Evolutionary conservation across 257 asterid genomes (phyloP), one percentile per base, ranked within the genome.

Genomic region (Nicotiana tabacum): DNA sequence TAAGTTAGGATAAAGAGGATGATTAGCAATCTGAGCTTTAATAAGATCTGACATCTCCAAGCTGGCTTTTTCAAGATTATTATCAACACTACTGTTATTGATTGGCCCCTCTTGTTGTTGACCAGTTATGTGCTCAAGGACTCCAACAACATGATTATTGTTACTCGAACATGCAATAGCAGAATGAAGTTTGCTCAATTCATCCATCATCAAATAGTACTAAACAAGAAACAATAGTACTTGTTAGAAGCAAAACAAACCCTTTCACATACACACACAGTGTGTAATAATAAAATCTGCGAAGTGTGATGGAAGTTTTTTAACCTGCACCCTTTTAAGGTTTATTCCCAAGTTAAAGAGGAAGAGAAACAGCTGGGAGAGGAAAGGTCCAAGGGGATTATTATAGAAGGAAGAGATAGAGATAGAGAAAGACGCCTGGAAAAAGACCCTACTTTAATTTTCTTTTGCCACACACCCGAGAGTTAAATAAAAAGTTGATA

Each of bases 1-100:
- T 85, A 95, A 88, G 85, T 83, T 86, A 61, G 98, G 94, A 85
- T 92, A 95, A 66, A 92, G 93, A 86, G 96, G 98, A 89, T 95
- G 98, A 88, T 77, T 90, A 70, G 96, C 94, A 77, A 95, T 93
- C 91, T 91, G 97, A 27, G 92, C 87, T 86, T 95, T 95, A 69
- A 91, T 87, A 78, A 86, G 4, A 80, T 93, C 93, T 37, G 91
- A 85, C 88, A 89, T 83, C 55, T 72, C 88, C 39, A 74, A 67
- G 37, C 61, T 68, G 64, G 79, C 18, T 4, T 57, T 81, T 39
- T 72, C 62, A 43, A 80, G 60, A 48, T 27, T 65, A 77, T 66
- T 82, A 77, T 77, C 72, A 77, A 29, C 82, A 74, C 35, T 58
- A 58, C 64, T 84, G 83, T 56, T 10, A 53, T 81, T 35, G 72